A percentile compares a stretch with the other conserved stretches of the same genome.
Conservation (phyloP, 345 rosid genomes). For the Zanthoxylum bungeanum region DNA sequence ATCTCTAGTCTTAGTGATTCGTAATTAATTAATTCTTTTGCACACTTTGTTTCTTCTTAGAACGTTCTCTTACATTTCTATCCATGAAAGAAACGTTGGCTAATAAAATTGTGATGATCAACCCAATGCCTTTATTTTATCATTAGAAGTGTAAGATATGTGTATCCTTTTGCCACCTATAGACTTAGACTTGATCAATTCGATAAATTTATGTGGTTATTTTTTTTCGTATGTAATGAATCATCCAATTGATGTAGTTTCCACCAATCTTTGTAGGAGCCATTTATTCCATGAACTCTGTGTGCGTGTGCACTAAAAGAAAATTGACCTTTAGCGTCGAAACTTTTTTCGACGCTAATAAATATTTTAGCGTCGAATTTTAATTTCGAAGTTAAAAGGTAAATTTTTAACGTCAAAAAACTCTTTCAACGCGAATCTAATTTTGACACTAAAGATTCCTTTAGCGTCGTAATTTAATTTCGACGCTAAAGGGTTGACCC, state of each 20-base stretch:
- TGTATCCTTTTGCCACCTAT: background rate
- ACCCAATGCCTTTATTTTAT: background rate
- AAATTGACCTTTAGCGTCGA: no score
- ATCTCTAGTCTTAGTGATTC: background rate
- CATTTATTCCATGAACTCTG: background rate
- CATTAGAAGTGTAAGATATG: background rate
- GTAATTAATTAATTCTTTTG: no score
- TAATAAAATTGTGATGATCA: background rate
- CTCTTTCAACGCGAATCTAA: no score
- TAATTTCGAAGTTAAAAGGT: no score
- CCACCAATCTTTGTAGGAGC: background rate
- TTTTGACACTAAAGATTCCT: no score
- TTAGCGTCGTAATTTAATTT: no score
- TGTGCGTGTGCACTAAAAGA: no score
- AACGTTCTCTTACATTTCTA: background rate
- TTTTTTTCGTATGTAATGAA: background rate
- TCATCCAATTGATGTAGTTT: background rate
- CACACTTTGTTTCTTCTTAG: background rate
- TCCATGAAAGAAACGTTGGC: background rate
- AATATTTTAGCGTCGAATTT: no score
- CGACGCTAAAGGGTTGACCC: no score
- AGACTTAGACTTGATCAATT: background rate
- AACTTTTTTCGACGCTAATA: no score
- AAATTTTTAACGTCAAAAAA: no score
- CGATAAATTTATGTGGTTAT: background rate